A percentile compares a stretch with the other conserved stretches of the same genome.
Conservation (phyloP, 1,139 yeast species). For the Keqinozyma sinolaborantium region DNA sequence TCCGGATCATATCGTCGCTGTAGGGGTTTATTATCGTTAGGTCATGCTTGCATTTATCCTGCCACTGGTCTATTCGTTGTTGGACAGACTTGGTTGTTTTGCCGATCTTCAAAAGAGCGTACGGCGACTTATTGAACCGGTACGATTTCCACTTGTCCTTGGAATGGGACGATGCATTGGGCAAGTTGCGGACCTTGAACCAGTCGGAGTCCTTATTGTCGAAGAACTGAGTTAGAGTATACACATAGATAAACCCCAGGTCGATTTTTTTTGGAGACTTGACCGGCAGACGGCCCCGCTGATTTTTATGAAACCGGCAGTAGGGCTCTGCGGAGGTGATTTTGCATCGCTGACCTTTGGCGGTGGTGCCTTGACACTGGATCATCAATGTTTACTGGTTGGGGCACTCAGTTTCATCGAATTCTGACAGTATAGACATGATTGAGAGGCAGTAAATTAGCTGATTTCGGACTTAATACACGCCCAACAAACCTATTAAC, state of each 20-base stretch:
- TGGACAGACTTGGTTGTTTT: constrained; percentile 48
- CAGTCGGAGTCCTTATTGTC: constrained; percentile 15
- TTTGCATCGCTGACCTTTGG: neutral
- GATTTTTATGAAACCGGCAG: neutral
- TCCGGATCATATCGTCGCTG: constrained; percentile 6
- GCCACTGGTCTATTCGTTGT: constrained; percentile 51
- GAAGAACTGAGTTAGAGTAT: constrained; percentile 44
- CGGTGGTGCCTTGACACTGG: neutral
- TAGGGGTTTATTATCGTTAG: constrained; percentile 11
- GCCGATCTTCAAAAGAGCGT: constrained; percentile 52
- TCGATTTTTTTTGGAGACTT: neutral
- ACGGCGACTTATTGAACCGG: constrained; percentile 32
- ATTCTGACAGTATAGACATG: too few relatives aligned
- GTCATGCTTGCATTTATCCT: constrained; percentile 48
- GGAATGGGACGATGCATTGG: constrained; percentile 17
- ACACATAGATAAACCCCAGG: constrained; percentile 50
- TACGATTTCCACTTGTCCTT: constrained; percentile 30
- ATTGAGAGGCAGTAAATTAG: too few relatives aligned
- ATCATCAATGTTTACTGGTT: too few relatives aligned
- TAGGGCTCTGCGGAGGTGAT: neutral
- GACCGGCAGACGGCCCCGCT: neutral
- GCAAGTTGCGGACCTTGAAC: constrained; percentile 33
- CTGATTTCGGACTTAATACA: too few relatives aligned
- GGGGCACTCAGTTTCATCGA: too few relatives aligned
- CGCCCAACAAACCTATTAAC: too few relatives aligned